These are phyloP conservation scores for Geotrichum citri-aurantii DNA, from an alignment of 1,139 yeast genomes.

Conservation along the genomic window DNA sequence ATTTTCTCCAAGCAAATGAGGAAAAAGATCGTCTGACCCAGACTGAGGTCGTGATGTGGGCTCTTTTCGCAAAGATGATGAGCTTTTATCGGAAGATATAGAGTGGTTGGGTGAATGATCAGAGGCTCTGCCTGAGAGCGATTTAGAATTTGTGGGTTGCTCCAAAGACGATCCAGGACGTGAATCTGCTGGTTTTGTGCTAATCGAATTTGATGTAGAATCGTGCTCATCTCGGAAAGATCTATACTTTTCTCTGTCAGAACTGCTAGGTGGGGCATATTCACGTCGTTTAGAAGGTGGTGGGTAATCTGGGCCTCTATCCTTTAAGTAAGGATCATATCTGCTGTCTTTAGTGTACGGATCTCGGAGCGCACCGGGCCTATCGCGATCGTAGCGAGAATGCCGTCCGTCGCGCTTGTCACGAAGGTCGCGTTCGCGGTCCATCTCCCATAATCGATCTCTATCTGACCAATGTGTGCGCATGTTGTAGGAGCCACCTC, in stretches of 20 bases:
- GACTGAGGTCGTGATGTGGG: not conserved
- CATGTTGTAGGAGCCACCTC: constrained; percentile 21
- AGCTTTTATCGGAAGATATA: not conserved
- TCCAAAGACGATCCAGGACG: not conserved
- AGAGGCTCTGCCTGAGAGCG: not conserved
- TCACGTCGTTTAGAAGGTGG: constrained; percentile 11
- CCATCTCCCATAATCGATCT: constrained; percentile 19
- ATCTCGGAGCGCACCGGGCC: constrained; percentile 9
- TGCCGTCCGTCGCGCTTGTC: not conserved
- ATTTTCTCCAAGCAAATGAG: constrained; percentile 17
- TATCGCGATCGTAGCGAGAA: constrained; percentile 5
- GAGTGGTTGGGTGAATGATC: not conserved
- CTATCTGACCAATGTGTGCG: constrained; percentile 10
- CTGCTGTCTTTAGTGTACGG: constrained; percentile 5
- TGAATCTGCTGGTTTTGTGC: not conserved
- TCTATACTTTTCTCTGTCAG: constrained; percentile 9
- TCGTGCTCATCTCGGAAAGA: not conserved
- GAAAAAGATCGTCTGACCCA: constrained; percentile 17
- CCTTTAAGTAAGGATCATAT: not conserved
- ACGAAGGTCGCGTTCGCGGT: constrained; percentile 16
- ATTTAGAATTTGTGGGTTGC: constrained; percentile 1
- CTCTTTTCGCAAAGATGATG: constrained; percentile 2
- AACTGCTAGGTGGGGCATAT: not conserved
- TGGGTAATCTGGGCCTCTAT: constrained; percentile 7
- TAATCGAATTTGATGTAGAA: not conserved